Evolutionary conservation across 345 rosid genomes (phyloP).

Genomic region (Turritis glabra): DNA sequence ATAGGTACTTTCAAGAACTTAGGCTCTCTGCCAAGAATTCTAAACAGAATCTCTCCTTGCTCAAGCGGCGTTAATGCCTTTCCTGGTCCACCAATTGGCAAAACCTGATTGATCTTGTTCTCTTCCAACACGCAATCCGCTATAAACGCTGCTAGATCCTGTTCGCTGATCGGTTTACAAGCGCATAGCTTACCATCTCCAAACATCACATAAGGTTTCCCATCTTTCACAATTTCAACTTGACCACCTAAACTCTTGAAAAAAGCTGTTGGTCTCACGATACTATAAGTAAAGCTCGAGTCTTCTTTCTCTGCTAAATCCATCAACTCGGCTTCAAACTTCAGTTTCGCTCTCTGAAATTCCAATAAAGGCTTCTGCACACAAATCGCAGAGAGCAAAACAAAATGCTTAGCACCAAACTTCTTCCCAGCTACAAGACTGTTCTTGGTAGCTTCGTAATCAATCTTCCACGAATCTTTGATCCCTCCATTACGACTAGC

Average conservation of each 20-base stretch:
- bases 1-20: constrained; percentile 90
- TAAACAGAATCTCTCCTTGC: constrained; percentile 86
- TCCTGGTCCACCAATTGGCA: constrained; percentile 97
- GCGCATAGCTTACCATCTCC: constrained; percentile 94
- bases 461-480: constrained; percentile 92
- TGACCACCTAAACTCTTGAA: constrained; percentile 95
- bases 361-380: constrained; percentile 89
- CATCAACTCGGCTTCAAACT: constrained; percentile 79
- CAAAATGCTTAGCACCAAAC: constrained; percentile 75
- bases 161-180: constrained; percentile 93
- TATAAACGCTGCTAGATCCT: constrained; percentile 77
- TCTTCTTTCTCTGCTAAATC: constrained; percentile 43
- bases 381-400: constrained; percentile 87
- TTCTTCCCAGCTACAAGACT: constrained; percentile 84
- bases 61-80: constrained; percentile 86
- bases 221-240: constrained; percentile 90
- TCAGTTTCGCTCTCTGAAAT: constrained; percentile 89
- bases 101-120: constrained; percentile 65
- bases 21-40: constrained; percentile 72
- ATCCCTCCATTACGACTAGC: constrained; percentile 91
- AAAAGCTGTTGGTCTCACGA: constrained; percentile 95
- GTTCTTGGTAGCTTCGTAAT: constrained; percentile 85
- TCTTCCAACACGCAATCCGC: constrained; percentile 77
- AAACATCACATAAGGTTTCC: constrained; percentile 97
- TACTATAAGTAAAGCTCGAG: constrained; percentile 60